A percentile compares a stretch with the other conserved stretches of the same genome.
Evolutionary conservation across 768 basidiomycete species (phyloP).

Genomic region (Strobilomyces dryophilus): DNA sequence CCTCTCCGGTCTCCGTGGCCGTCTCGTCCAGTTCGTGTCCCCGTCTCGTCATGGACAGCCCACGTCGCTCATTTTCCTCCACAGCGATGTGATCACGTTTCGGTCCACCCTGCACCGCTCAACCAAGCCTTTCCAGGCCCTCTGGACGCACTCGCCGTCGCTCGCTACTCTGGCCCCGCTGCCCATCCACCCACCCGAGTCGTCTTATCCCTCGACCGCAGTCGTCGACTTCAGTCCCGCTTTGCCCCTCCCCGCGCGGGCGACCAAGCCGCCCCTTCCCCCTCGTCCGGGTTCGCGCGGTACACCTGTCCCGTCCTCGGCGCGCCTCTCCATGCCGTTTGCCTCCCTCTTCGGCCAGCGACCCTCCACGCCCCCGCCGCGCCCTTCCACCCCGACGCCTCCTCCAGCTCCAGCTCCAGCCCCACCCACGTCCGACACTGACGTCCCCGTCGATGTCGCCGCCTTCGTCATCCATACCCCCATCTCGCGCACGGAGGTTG

Average conservation of each 20-base stretch:
- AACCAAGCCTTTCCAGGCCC: slow-evolving; percentile 39
- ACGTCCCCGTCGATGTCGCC: slow-evolving; percentile 48
- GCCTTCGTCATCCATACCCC: slow-evolving; percentile 54
- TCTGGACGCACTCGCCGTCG: slow-evolving; percentile 32
- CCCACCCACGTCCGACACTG: slow-evolving; percentile 29
- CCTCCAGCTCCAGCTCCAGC: neutral
- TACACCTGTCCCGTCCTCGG: slow-evolving; percentile 19
- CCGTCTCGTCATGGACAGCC: slow-evolving; percentile 27
- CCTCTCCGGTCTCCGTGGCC: slow-evolving; percentile 79
- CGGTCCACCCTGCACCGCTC: slow-evolving; percentile 41
- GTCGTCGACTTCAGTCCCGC: slow-evolving; percentile 38
- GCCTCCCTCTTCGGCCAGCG: slow-evolving; percentile 69
- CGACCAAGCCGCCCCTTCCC: slow-evolving; percentile 49
- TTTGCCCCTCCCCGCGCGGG: slow-evolving; percentile 32
- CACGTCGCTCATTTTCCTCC: slow-evolving; percentile 27
- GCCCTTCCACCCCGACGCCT: slow-evolving; percentile 18
- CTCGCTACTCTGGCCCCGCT: slow-evolving; percentile 53
- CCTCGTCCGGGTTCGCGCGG: slow-evolving; percentile 30
- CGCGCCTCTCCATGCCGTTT: slow-evolving; percentile 69
- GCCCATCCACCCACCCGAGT: slow-evolving; percentile 35
- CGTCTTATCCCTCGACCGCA: slow-evolving; percentile 45
- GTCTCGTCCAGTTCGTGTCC: slow-evolving; percentile 50
- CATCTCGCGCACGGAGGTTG: slow-evolving; percentile 51
- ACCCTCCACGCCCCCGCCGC: slow-evolving; percentile 29
- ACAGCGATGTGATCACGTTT: slow-evolving; percentile 38